Conservation (phyloP, 768 basidiomycete genomes). For the Pluteus cervinus region DNA sequence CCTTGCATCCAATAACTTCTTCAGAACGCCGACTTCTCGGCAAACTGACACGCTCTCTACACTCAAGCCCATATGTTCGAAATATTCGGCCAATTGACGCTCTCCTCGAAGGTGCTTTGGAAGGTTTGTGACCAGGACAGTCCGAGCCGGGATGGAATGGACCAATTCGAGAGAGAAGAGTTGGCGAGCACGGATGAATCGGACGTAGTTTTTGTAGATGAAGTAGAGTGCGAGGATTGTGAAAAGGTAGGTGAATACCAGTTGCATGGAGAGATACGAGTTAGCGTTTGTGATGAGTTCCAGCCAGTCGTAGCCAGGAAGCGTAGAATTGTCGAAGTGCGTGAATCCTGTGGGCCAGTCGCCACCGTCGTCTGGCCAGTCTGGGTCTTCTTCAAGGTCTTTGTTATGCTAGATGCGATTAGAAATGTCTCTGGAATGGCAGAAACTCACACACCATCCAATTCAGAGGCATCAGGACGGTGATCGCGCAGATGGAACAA, state of each 20-base stretch:
- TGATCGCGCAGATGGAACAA: slow-evolving; percentile 74
- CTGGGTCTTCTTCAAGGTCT: slow-evolving; percentile 54
- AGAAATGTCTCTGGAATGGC: not conserved
- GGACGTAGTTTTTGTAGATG: slow-evolving; percentile 83
- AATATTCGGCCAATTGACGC: slow-evolving; percentile 84
- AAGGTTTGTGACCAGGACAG: slow-evolving; percentile 81
- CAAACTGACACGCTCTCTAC: slow-evolving; percentile 93
- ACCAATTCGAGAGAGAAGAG: slow-evolving; percentile 92
- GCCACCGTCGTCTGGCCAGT: slow-evolving; percentile 35
- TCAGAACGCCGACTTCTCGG: slow-evolving; percentile 73
- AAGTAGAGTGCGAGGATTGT: slow-evolving; percentile 81
- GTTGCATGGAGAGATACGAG: slow-evolving; percentile 82
- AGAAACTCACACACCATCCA: slow-evolving; percentile 74
- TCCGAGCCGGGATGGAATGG: slow-evolving; percentile 90
- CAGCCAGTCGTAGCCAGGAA: slow-evolving; percentile 56
- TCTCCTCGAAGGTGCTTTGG: slow-evolving; percentile 85
- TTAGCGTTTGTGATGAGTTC: slow-evolving; percentile 89
- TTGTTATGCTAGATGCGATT: slow-evolving; percentile 55
- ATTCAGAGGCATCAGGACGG: slow-evolving; percentile 93
- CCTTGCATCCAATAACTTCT: slow-evolving; percentile 66
- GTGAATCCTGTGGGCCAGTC: slow-evolving; percentile 38
- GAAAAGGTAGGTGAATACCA: slow-evolving; percentile 93
- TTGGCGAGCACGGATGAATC: slow-evolving; percentile 86
- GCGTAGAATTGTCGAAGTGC: slow-evolving; percentile 10
- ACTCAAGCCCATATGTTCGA: slow-evolving; percentile 78